Evolutionary conservation across 768 basidiomycete genomes (phyloP).

Genomic region (Mycena albidolilacea): DNA sequence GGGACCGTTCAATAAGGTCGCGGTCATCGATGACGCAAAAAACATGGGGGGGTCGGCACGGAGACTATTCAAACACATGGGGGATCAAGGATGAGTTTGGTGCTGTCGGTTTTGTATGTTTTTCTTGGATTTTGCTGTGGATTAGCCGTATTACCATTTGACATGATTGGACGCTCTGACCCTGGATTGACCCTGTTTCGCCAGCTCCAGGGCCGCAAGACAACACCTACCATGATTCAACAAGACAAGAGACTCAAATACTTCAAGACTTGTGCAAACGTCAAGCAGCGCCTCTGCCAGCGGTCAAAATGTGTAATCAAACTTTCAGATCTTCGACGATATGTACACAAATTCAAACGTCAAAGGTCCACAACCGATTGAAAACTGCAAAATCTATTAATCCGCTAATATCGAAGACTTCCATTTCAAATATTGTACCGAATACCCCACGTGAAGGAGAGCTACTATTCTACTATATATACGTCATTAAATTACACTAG

Average conservation of each 20-base stretch:
- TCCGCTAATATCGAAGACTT: too few relatives aligned
- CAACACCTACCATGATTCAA: not conserved
- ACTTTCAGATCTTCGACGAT: too few relatives aligned
- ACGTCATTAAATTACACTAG: too few relatives aligned
- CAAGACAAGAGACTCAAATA: not conserved
- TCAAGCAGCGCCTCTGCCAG: too few relatives aligned
- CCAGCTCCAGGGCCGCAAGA: slow-evolving; percentile 2
- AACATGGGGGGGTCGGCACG: slow-evolving; percentile 19
- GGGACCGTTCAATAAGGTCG: slow-evolving; percentile 17
- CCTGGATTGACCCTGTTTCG: not conserved
- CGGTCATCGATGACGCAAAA: slow-evolving; percentile 19
- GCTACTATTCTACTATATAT: too few relatives aligned
- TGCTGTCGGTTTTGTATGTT: slow-evolving; percentile 3
- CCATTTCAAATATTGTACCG: too few relatives aligned
- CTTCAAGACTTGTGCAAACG: not conserved
- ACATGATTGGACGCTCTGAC: not conserved
- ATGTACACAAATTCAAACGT: too few relatives aligned
- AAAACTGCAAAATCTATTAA: too few relatives aligned
- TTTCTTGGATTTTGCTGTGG: slow-evolving; percentile 26
- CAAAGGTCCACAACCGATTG: too few relatives aligned
- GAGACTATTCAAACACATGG: slow-evolving; percentile 22
- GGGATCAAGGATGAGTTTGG: slow-evolving; percentile 3
- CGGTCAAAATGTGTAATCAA: too few relatives aligned
- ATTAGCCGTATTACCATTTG: slow-evolving; percentile 2
- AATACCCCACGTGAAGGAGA: too few relatives aligned